Percentiles rank a stretch among this genome's conserved stretches.
Conservation (phyloP, 345 rosid genomes). For the Gossypium arboreum region DNA sequence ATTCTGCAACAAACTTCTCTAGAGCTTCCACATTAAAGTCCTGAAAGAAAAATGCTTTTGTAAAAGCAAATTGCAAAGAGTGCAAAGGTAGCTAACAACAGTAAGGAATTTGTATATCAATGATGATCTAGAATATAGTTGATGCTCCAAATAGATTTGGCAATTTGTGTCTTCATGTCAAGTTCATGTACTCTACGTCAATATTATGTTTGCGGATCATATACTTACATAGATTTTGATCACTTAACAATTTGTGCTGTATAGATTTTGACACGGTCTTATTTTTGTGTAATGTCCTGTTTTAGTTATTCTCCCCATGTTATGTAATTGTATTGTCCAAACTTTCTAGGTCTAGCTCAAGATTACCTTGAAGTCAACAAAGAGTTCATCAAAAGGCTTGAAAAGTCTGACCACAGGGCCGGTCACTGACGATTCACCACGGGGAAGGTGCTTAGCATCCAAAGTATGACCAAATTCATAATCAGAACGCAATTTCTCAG, state of each 20-base stretch:
- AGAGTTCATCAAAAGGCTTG: conserved; percentile 93
- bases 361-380: conserved; percentile 73
- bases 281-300: not conserved
- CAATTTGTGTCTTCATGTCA: not conserved
- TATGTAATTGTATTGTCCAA: not conserved
- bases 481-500: conserved; percentile 82
- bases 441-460: conserved; percentile 87
- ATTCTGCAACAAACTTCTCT: conserved; percentile 73
- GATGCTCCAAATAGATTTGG: not conserved
- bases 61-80: not conserved
- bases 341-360: not conserved
- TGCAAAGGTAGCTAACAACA: not conserved
- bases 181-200: no score
- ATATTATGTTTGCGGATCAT: not conserved
- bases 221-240: not conserved
- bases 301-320: not conserved
- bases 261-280: not conserved
- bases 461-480: conserved; percentile 82
- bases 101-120: not conserved
- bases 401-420: conserved; percentile 88
- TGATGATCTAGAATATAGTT: conserved; percentile 2
- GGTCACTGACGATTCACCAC: conserved; percentile 74
- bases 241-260: not conserved
- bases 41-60: conserved; percentile 37
- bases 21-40: conserved; percentile 67